Conservation (phyloP, 2,329 filamentous ascomycete genomes). For the Exophiala lecanii-corni region DNA sequence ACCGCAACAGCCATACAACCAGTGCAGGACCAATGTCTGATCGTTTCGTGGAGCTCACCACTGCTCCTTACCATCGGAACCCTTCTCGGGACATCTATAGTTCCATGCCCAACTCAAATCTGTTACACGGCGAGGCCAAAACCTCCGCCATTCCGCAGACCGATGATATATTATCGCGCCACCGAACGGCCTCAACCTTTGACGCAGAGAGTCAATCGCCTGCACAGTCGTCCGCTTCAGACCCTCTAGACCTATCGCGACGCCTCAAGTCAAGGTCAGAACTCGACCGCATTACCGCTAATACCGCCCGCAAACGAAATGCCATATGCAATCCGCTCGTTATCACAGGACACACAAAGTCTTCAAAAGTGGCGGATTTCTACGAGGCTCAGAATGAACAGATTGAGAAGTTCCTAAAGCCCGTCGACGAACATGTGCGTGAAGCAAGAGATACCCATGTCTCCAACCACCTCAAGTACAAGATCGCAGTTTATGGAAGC, state of each 20-base stretch:
- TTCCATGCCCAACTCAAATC: slow-evolving; percentile 14
- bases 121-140: slow-evolving; percentile 23
- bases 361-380: slow-evolving; percentile 67
- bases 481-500: slow-evolving; percentile 59
- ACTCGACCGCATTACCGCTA: slow-evolving; percentile 72
- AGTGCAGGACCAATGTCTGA: too few relatives aligned
- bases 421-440: slow-evolving; percentile 82
- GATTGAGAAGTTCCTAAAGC: slow-evolving; percentile 86
- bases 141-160: slow-evolving; percentile 19
- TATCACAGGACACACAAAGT: slow-evolving; percentile 27
- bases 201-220: slow-evolving; percentile 51
- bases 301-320: slow-evolving; percentile 71
- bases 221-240: slow-evolving; percentile 59
- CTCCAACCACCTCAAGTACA: slow-evolving; percentile 67
- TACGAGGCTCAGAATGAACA: slow-evolving; percentile 90
- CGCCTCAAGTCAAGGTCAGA: slow-evolving; percentile 74
- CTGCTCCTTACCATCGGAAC: slow-evolving; percentile 17
- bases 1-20: too few relatives aligned
- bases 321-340: slow-evolving; percentile 41
- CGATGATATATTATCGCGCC: slow-evolving; percentile 20
- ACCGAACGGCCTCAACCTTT: slow-evolving; percentile 25
- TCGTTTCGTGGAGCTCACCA: slow-evolving; percentile 20
- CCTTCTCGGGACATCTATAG: slow-evolving; percentile 5
- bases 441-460: slow-evolving; percentile 74
- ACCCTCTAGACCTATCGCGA: slow-evolving; percentile 75